phyloP scores from a whole-genome alignment of 2,329 filamentous ascomycete genomes.

The Colletotrichum musae region DNA sequence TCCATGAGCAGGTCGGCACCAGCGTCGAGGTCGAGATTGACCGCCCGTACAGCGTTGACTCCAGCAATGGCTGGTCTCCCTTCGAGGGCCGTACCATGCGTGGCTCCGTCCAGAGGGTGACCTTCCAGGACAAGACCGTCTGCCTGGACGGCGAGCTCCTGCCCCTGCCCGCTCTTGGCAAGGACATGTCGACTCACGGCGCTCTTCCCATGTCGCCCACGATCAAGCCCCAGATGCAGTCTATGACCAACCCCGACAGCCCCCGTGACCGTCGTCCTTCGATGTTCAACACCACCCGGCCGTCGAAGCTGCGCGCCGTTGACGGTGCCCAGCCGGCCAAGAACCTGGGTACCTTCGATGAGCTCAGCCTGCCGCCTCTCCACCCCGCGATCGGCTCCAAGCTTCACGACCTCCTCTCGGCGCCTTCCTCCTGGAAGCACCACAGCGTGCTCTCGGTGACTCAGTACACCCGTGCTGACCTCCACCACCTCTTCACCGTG shows the following conservation, averaged over 20 bases:
- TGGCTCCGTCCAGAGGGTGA: conserved; percentile 81
- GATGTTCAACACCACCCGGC: conserved; percentile 49
- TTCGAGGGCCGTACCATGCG: conserved; percentile 78
- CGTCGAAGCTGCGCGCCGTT: conserved; percentile 49
- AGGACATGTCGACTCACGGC: conserved; percentile 82
- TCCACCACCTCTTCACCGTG: conserved; percentile 95
- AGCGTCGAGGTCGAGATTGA: conserved; percentile 83
- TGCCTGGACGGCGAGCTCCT: conserved; percentile 80
- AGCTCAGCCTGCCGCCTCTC: conserved; percentile 62
- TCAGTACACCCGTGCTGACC: conserved; percentile 88
- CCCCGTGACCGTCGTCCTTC: conserved; percentile 52
- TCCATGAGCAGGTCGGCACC: conserved; percentile 83
- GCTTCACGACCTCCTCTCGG: conserved; percentile 80
- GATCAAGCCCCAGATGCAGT: conserved; percentile 65
- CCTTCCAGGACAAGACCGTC: conserved; percentile 80
- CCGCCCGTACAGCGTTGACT: conserved; percentile 74
- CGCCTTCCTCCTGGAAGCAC: conserved; percentile 86
- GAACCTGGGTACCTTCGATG: conserved; percentile 51
- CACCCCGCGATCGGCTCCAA: conserved; percentile 70
- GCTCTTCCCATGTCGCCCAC: conserved; percentile 70
- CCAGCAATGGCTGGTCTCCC: conserved; percentile 74
- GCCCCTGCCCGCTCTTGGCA: conserved; percentile 71
- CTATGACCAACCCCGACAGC: conserved; percentile 54
- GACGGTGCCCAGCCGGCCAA: conserved; percentile 23
- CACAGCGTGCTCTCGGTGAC: conserved; percentile 93